Base-by-base conservation (phyloP, 2,329 filamentous ascomycete species). In the Fusarium paranaense region DNA sequence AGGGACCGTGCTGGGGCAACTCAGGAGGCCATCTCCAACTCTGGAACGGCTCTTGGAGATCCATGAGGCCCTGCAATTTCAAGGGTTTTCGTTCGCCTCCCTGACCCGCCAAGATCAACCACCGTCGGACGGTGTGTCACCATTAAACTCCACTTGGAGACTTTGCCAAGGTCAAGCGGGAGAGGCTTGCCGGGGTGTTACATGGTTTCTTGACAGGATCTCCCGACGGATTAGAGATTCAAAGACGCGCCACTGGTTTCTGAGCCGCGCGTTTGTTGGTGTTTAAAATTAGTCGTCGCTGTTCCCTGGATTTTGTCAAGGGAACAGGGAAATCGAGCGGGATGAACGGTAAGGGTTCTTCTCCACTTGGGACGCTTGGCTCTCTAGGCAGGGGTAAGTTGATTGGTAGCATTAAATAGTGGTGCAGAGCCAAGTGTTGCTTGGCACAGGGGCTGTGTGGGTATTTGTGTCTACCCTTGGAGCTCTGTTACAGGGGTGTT, bases 11-110 rank as follows among this genome's bases (percentile, higher is more conserved):
- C 47, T 20, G 60, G 62, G 66, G 64, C 62, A 64, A 66, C 52
- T 75, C 73, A 77, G 73, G 76, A 77, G 73, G 71, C 70, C 75
- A 77, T 77, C 71, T 14, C 67, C 75, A 78, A 68, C 56, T 69
- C 64, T 70, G 63, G 68, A 50, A 40, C 50, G 32, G 45, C 27
- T 40, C 60, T 37, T 45, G 62, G 42, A 64, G 37, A 60, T 35
- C 54, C 54, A 35, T 25, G 45, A 50, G 52, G 52, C 66, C 40
- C 72, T 68, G 67, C 45, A 64, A 66, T 64, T 72, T 67, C 66
- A 66, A 62, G 57, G 54, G 32, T 57, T 25, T 63, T 58, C 7
- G 37, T 14, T 22, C 35, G 27, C 30, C 25, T 68, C 25, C 45
- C 13, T 42, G 40, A 45, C 59, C 45, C 32, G 47, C 64, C 47